Conservation (phyloP, 106 monocot species). For the Amphibolis antarctica region DNA sequence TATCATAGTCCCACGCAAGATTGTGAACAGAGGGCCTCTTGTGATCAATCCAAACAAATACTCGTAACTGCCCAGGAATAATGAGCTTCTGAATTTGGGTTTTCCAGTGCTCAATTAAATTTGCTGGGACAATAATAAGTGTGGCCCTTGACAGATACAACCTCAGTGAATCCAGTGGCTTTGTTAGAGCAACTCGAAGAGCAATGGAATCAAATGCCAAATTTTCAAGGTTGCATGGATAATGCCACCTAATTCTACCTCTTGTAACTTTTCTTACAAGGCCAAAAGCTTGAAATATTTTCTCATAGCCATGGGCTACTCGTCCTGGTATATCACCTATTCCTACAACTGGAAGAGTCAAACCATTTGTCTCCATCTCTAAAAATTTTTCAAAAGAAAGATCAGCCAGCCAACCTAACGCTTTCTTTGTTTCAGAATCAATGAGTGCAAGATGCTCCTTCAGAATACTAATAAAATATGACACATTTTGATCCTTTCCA, state of each 20-base stretch:
- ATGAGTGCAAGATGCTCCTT: conserved; percentile 55
- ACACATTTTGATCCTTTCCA: conserved; percentile 60
- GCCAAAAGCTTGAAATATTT: conserved; percentile 86
- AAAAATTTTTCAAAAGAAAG: conserved; percentile 44
- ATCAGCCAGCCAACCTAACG: conserved; percentile 66
- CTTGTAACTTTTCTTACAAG: conserved; percentile 57
- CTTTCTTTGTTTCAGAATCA: conserved; percentile 55
- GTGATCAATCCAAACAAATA: conserved; percentile 64
- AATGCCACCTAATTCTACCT: conserved; percentile 48
- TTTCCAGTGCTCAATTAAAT: conserved; percentile 95
- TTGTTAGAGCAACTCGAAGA: conserved; percentile 72
- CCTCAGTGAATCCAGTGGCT: conserved; percentile 46
- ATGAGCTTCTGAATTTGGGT: conserved; percentile 76
- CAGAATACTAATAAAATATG: conserved; percentile 63
- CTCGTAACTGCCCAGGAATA: conserved; percentile 43
- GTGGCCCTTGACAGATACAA: conserved; percentile 85
- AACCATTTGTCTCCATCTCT: conserved; percentile 69
- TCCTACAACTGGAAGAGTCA: conserved; percentile 44
- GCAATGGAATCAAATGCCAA: conserved; percentile 71
- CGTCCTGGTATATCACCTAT: conserved; percentile 1
- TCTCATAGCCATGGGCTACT: conserved; percentile 35
- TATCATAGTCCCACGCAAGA: conserved; percentile 97
- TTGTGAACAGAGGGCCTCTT: conserved; percentile 52
- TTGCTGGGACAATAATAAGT: conserved; percentile 77
- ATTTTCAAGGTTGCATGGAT: conserved; percentile 69